phyloP scores from a whole-genome alignment of 108 stramenopile genomes.

The Cyclotella atomus region DNA sequence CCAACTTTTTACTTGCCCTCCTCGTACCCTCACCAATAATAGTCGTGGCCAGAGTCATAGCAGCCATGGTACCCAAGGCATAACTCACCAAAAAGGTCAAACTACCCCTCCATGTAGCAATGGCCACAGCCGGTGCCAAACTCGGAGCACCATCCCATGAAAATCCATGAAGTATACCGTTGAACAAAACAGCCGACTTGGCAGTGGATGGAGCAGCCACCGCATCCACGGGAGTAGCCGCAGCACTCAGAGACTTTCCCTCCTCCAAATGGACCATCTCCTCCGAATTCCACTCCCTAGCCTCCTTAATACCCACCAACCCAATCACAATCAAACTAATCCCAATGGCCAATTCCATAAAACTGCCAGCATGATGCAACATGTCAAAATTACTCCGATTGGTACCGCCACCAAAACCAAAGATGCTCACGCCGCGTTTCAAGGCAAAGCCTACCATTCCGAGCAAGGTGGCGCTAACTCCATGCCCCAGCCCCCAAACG shows the following conservation, averaged over 20 bases:
- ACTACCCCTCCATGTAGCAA: slow-evolving; percentile 87
- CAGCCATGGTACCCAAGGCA: slow-evolving; percentile 90
- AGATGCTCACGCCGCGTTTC: slow-evolving; percentile 57
- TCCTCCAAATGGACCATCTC: slow-evolving; percentile 3
- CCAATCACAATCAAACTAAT: slow-evolving; percentile 91
- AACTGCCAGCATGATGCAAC: slow-evolving; percentile 50
- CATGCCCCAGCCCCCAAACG: slow-evolving; percentile 96
- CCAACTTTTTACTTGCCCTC: slow-evolving; percentile 73
- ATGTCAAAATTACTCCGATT: slow-evolving; percentile 18
- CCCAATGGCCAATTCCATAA: slow-evolving; percentile 91
- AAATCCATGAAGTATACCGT: slow-evolving; percentile 95
- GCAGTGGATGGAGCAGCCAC: slow-evolving; percentile 34
- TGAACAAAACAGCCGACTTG: slow-evolving; percentile 91
- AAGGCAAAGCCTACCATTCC: slow-evolving; percentile 85
- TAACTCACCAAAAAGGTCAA: slow-evolving; percentile 91
- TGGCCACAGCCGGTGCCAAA: slow-evolving; percentile 92
- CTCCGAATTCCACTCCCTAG: slow-evolving; percentile 46
- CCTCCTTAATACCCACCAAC: slow-evolving; percentile 91
- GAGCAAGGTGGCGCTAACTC: slow-evolving; percentile 86
- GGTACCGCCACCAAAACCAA: slow-evolving; percentile 16
- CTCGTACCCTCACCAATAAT: slow-evolving; percentile 89
- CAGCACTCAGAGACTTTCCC: slow-evolving; percentile 12
- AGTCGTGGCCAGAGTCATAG: slow-evolving; percentile 86
- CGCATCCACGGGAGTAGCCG: slow-evolving; percentile 6
- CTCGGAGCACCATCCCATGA: slow-evolving; percentile 97